Evolutionary conservation across 768 basidiomycete species (phyloP).

Genomic region (Sarcomyxa edulis): DNA sequence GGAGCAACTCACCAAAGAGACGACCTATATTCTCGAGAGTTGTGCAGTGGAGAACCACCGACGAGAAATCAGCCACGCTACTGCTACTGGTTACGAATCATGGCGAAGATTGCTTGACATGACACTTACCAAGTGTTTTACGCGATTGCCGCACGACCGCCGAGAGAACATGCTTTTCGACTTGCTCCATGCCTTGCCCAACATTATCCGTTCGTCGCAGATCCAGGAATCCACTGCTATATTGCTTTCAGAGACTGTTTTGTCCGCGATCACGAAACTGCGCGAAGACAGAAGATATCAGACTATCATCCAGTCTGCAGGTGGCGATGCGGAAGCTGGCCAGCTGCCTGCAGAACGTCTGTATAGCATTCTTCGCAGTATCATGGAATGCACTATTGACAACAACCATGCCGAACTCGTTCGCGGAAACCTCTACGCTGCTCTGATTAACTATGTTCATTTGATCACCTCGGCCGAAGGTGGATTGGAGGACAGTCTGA

Average conservation of each 20-base stretch:
- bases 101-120: slow-evolving; percentile 87
- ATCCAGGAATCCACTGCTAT: slow-evolving; percentile 70
- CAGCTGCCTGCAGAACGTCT: slow-evolving; percentile 79
- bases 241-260: slow-evolving; percentile 75
- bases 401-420: slow-evolving; percentile 79
- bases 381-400: slow-evolving; percentile 72
- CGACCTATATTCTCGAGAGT: slow-evolving; percentile 72
- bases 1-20: slow-evolving; percentile 66
- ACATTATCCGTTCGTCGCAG: slow-evolving; percentile 57
- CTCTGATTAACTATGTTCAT: slow-evolving; percentile 85
- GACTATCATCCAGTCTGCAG: slow-evolving; percentile 57
- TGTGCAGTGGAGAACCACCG: slow-evolving; percentile 87
- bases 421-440: slow-evolving; percentile 92
- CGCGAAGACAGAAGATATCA: slow-evolving; percentile 77
- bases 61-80: slow-evolving; percentile 70
- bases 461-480: slow-evolving; percentile 42
- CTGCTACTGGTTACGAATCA: slow-evolving; percentile 66
- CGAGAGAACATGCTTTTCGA: slow-evolving; percentile 90
- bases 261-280: slow-evolving; percentile 85
- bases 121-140: slow-evolving; percentile 81
- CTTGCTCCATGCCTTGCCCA: slow-evolving; percentile 76
- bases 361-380: slow-evolving; percentile 62
- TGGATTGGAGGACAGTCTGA: slow-evolving; percentile 1
- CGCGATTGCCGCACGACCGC: slow-evolving; percentile 72
- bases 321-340: slow-evolving; percentile 57